Evolutionary conservation across 768 basidiomycete species (phyloP), one percentile per base, ranked within the genome.

Genomic region (Cyathus striatus): DNA sequence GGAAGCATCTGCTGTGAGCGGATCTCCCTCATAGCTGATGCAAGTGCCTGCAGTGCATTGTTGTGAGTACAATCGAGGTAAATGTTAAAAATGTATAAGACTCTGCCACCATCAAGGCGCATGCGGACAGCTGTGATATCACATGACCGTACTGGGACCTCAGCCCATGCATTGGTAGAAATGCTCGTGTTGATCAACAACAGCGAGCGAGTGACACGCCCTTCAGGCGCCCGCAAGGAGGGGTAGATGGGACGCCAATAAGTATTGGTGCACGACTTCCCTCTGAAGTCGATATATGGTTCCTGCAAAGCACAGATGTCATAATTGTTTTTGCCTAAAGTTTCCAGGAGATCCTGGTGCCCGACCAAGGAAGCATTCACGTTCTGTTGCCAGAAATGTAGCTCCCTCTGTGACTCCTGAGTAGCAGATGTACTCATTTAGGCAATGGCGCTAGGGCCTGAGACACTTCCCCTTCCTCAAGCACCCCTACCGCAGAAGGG

Each of bases 271-370:
- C 42, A 41, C 3, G 59, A 56, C 13, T 51, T 38, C 1, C 52
- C 34, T n/a, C 40, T 43, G 25, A 25, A 34, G 46, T 63, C 58
- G 3, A 64, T 46, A 43, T 60, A 53, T 1, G 68, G 70, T 57
- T 73, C 71, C 49, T 74, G 70, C 6, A 72, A 13, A 1, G 54
- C 45, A 0, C 68, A 25, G 0, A 74, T 53, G 48, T 73, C 62
- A 35, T 46, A 61, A 3, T 59, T 20, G 1, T 34, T 27, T 7
- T 43, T 17, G 13, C n/a, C 35, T 3, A 36, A 21, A 3, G 61
- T 62, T 26, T 55, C 58, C 45, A 55, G 52, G 2, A 60, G 16
- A 35, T 66, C 65, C 26, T 59, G 57, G 37, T 62, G 60, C n/a
- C n/a, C n/a, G n/a, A n/a, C n/a, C n/a, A n/a, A n/a, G n/a, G n/a